Percentiles rank a stretch among this genome's conserved stretches.
These are phyloP conservation scores for Fusarium pseudoanthophilum DNA, from an alignment of 2,329 filamentous ascomycete species.

Conservation along the genomic window DNA sequence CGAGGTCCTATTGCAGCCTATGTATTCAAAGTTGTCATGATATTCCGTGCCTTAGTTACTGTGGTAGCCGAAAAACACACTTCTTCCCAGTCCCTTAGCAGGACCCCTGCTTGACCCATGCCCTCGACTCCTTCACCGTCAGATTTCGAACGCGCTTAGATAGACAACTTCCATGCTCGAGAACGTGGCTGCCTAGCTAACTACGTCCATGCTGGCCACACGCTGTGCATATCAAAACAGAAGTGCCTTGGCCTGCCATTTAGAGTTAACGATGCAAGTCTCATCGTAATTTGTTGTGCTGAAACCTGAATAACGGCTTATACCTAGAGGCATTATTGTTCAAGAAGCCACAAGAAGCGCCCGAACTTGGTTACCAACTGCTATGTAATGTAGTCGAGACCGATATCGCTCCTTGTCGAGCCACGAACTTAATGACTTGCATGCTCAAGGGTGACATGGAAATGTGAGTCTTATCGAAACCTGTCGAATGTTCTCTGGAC, in stretches of 20 bases:
- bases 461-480: not conserved
- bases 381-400: not conserved
- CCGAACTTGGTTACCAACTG: not conserved
- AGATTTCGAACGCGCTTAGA: slow-evolving; percentile 11
- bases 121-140: slow-evolving; percentile 16
- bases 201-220: slow-evolving; percentile 1
- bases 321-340: slow-evolving; percentile 26
- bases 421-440: not conserved
- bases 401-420: not conserved
- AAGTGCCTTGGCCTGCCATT: not conserved
- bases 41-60: not conserved
- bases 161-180: not conserved
- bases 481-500: not conserved
- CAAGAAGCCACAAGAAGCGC: slow-evolving; percentile 18
- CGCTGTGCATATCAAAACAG: slow-evolving; percentile 7
- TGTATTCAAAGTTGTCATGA: not conserved
- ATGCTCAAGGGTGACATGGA: not conserved
- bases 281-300: not conserved
- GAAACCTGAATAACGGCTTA: slow-evolving; percentile 4
- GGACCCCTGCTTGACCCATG: slow-evolving; percentile 5
- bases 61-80: not conserved
- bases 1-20: not conserved
- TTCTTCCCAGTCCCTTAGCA: not conserved
- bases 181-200: slow-evolving; percentile 37
- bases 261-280: not conserved